phyloP scores from a whole-genome alignment of 2,329 filamentous ascomycete species.

The Alternaria consortialis region DNA sequence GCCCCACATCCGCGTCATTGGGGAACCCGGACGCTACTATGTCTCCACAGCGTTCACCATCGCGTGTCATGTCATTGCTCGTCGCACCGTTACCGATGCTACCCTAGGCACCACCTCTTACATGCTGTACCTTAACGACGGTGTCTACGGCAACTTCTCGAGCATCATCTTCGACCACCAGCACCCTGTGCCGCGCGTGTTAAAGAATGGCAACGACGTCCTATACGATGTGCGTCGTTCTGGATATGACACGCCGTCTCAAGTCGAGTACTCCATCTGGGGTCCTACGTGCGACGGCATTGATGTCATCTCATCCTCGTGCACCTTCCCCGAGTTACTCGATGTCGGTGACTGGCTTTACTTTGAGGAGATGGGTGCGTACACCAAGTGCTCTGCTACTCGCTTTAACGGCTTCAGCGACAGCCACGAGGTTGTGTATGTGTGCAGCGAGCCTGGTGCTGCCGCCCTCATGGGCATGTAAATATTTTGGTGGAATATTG shows the following conservation, averaged over 20 bases:
- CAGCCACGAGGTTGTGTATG: constrained; percentile 90
- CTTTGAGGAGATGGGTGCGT: constrained; percentile 98
- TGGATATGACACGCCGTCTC: constrained; percentile 58
- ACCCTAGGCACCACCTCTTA: constrained; percentile 74
- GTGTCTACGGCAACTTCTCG: constrained; percentile 97
- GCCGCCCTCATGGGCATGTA: constrained; percentile 68
- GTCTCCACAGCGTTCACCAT: constrained; percentile 93
- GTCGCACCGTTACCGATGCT: constrained; percentile 83
- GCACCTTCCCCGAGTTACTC: constrained; percentile 77
- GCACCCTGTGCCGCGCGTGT: constrained; percentile 82
- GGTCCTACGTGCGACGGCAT: constrained; percentile 98
- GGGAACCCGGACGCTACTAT: constrained; percentile 96
- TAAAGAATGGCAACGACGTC: constrained; percentile 69
- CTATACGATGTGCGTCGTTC: constrained; percentile 59
- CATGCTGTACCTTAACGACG: constrained; percentile 98
- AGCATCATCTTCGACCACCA: constrained; percentile 99
- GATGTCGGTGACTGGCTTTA: constrained; percentile 98
- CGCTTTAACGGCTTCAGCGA: constrained; percentile 98
- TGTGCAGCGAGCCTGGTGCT: constrained; percentile 91
- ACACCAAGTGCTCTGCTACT: constrained; percentile 97
- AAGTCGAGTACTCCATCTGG: constrained; percentile 93
- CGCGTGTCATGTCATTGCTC: constrained; percentile 94
- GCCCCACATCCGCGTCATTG: constrained; percentile 83
- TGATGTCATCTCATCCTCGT: constrained; percentile 87
- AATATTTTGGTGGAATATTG: constrained; percentile 3